Percentiles rank a stretch among this genome's conserved stretches.
These are phyloP conservation scores for Corynascus novoguineensis DNA, from an alignment of 495 filamentous ascomycete genomes.

Conservation along the genomic window DNA sequence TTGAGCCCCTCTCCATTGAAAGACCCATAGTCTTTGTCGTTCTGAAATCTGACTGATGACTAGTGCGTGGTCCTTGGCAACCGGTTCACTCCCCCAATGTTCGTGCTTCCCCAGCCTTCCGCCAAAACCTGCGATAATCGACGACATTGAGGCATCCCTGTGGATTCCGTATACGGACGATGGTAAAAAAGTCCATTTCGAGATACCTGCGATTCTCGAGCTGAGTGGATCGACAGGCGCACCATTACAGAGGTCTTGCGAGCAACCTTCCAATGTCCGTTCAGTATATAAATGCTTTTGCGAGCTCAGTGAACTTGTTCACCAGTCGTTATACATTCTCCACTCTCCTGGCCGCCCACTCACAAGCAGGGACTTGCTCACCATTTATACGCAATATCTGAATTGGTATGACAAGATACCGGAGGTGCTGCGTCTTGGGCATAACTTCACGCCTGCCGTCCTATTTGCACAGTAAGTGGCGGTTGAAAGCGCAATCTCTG, in stretches of 20 bases:
- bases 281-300: conserved; percentile 58
- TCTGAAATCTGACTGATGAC: background rate
- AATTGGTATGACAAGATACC: conserved; percentile 61
- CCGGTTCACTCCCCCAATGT: conserved; percentile 58
- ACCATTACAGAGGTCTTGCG: conserved; percentile 44
- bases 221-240: conserved; percentile 31
- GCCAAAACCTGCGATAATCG: conserved; percentile 52
- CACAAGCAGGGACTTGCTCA: conserved; percentile 51
- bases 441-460: conserved; percentile 55
- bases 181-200: conserved; percentile 32
- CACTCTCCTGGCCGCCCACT: conserved; percentile 56
- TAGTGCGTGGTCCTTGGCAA: conserved; percentile 59
- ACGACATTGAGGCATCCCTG: conserved; percentile 46
- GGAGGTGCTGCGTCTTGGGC: conserved; percentile 49
- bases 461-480: conserved; percentile 58
- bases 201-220: background rate
- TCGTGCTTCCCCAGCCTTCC: conserved; percentile 52
- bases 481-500: background rate
- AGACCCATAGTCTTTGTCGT: background rate
- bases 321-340: conserved; percentile 57
- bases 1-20: background rate
- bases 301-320: conserved; percentile 62
- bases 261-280: conserved; percentile 50
- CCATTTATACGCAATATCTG: conserved; percentile 53
- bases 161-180: conserved; percentile 58